Base-by-base conservation (phyloP, 2,329 filamentous ascomycete species). In the Monosporascus cannonballus region DNA sequence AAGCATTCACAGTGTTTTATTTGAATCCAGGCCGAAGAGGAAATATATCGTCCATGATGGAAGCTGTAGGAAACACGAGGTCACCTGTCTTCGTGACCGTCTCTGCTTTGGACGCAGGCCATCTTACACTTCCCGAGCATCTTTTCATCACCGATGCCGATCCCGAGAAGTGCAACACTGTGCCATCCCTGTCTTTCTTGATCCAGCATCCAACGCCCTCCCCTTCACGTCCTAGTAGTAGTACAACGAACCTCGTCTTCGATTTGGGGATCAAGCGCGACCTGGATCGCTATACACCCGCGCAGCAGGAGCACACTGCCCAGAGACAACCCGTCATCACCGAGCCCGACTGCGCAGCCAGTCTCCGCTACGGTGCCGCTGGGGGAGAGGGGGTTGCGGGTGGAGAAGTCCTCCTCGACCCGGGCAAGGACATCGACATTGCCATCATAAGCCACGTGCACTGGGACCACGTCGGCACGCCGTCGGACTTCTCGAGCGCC, bases 401-500 rank as follows among this genome's bases (percentile, higher is more conserved):
- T 5, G 39, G 18, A 18, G 37, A 39, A 39, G 18, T 15, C 11
- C 39, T 42, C 25, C 38, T 36, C 38, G 50, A 45, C 6, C 52
- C 54, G 1, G 55, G 51, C 6, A 53, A 44, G 20, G 55, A 59
- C 20, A 62, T 73, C 37, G 60, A 69, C 48, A 39, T 60, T 1
- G 63, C 71, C 6, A 63, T 83, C 7, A 62, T 80, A 1, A 77
- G 73, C 57, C 80, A 84, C 54, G 70, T 79, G 0, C 79, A 84
- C 58, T 82, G 77, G 71, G 80, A 84, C 58, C 80, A 83, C 55
- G 70, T 77, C 38, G 81, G 80, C n/a, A 79, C 77, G 4, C 76
- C 79, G 0, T 64, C 68, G 1, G 77, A 81, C 58, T 83, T 81
- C 56, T 54, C 69, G 0, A 63, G 68, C 14, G 70, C 77, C 0